Percentiles rank a stretch among this genome's conserved stretches.
These are phyloP conservation scores for Penicillium angulare DNA, from an alignment of 495 filamentous ascomycete species.

Conservation along the genomic window DNA sequence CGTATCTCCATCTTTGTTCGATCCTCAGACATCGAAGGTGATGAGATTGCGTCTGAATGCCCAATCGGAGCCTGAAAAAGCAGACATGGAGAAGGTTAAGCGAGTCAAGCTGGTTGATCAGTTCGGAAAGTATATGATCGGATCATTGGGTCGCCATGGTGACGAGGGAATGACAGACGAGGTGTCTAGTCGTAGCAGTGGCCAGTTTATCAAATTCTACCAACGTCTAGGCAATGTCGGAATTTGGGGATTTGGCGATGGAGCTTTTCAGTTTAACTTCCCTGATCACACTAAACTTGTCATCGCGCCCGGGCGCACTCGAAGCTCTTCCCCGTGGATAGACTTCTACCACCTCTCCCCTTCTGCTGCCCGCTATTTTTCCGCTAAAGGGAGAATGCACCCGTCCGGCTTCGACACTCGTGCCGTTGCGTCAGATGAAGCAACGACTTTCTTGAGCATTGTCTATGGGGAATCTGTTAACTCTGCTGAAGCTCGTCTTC, in stretches of 20 bases:
- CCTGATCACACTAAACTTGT: slow-evolving; percentile 95
- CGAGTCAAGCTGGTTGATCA: slow-evolving; percentile 82
- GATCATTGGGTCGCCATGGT: slow-evolving; percentile 52
- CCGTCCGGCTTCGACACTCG: slow-evolving; percentile 48
- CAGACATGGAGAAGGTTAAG: slow-evolving; percentile 67
- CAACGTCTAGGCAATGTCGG: slow-evolving; percentile 84
- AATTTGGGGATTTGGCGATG: slow-evolving; percentile 86
- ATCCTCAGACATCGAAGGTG: slow-evolving; percentile 31
- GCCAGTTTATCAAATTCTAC: slow-evolving; percentile 81
- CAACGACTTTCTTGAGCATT: slow-evolving; percentile 57
- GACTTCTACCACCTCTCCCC: slow-evolving; percentile 82
- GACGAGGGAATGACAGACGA: slow-evolving; percentile 38
- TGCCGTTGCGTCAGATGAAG: slow-evolving; percentile 59
- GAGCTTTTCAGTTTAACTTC: slow-evolving; percentile 93
- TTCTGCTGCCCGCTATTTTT: slow-evolving; percentile 62
- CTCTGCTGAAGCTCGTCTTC: slow-evolving; percentile 53
- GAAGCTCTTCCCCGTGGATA: slow-evolving; percentile 57
- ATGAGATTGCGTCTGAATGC: slow-evolving; percentile 51
- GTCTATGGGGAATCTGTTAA: slow-evolving; percentile 51
- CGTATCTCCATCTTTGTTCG: slow-evolving; percentile 60
- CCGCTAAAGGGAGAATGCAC: slow-evolving; percentile 59
- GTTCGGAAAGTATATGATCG: slow-evolving; percentile 92
- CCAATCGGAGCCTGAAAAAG: slow-evolving; percentile 50
- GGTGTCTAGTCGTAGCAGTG: slow-evolving; percentile 31
- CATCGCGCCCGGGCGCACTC: slow-evolving; percentile 65